Conservation (phyloP, 805 yeast species). For the Wickerhamomyces bisporus region DNA sequence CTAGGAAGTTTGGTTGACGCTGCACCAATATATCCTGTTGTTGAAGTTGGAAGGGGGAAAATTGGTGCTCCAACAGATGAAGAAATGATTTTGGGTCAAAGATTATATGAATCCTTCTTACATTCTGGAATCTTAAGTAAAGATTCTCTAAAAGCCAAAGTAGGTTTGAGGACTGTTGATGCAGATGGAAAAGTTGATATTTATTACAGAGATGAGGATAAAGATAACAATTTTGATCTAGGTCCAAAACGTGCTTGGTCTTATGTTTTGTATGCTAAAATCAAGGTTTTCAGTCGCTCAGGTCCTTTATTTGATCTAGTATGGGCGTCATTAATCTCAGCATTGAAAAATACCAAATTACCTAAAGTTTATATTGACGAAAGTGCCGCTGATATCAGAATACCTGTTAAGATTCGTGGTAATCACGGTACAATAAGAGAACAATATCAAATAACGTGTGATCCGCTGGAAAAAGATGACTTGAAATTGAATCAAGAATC, state of each 20-base stretch:
- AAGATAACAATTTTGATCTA: slow-evolving; percentile 28
- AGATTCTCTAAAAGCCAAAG: slow-evolving; percentile 50
- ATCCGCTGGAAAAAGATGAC: slow-evolving; percentile 33
- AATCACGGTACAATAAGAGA: slow-evolving; percentile 42
- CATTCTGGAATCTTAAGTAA: slow-evolving; percentile 50
- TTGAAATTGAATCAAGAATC: slow-evolving; percentile 35
- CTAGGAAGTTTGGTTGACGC: slow-evolving; percentile 25
- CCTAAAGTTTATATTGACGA: slow-evolving; percentile 72
- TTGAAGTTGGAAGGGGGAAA: slow-evolving; percentile 72
- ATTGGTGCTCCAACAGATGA: slow-evolving; percentile 80
- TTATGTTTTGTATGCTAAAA: slow-evolving; percentile 62
- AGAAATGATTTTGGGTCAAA: slow-evolving; percentile 72
- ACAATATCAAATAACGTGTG: slow-evolving; percentile 54
- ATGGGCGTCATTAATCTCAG: slow-evolving; percentile 61
- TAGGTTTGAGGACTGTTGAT: slow-evolving; percentile 45
- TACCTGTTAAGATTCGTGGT: slow-evolving; percentile 48
- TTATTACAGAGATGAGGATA: slow-evolving; percentile 44
- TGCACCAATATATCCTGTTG: slow-evolving; percentile 61
- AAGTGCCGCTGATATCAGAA: slow-evolving; percentile 44
- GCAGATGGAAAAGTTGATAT: slow-evolving; percentile 45
- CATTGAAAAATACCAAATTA: slow-evolving; percentile 52
- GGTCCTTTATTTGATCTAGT: slow-evolving; percentile 80
- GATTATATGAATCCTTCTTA: slow-evolving; percentile 52
- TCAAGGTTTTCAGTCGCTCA: slow-evolving; percentile 72
- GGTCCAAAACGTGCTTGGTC: slow-evolving; percentile 43